Evolutionary conservation across 768 basidiomycete genomes (phyloP), one percentile per base, ranked within the genome.

Genomic region (Coprinellus micaceus): DNA sequence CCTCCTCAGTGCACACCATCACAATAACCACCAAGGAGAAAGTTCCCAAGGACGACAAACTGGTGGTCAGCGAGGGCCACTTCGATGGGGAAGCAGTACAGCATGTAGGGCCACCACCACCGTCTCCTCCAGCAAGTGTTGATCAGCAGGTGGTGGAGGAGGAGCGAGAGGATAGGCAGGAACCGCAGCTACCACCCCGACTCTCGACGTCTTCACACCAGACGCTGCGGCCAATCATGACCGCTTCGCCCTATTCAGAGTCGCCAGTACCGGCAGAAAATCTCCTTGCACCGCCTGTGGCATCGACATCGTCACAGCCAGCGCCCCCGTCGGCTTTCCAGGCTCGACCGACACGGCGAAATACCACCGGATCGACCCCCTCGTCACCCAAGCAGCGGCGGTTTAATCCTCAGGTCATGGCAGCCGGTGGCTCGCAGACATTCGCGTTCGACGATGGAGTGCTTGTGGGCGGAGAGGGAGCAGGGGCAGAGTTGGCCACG

Each of bases 281-380:
- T 2, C 77, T 79, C 64, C 80, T 84, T 2, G 84, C 83, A 40
- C 83, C 84, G 3, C 79, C 82, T 19, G 43, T 45, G 43, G 43
- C n/a, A 29, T 17, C 15, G 50, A 5, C 15, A 0, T 60, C 70
- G 4, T 53, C 65, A 4, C 52, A 66, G n/a, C 63, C 70, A 4
- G 61, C 54, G 30, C 48, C 39, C 13, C 46, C 2, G 22, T 49
- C 50, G 12, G 37, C 30, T 19, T 28, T 45, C 28, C 15, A 24
- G 24, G 49, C 45, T 15, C 79, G 74, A 15, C 80, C 83, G 21
- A 66, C 77, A 4, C 79, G 89, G 13, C 77, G 90, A 24, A 88
- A 91, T 63, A 91, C 89, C 2, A 89, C 83, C 0, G 87, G 89
- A 2, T 82, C 85, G 59, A 62, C 62, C 56, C 28, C 57, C 22